Percentiles rank a stretch among this genome's conserved stretches.
Evolutionary conservation across 768 basidiomycete genomes (phyloP).

Genomic region (Dioszegia aurantiaca): DNA sequence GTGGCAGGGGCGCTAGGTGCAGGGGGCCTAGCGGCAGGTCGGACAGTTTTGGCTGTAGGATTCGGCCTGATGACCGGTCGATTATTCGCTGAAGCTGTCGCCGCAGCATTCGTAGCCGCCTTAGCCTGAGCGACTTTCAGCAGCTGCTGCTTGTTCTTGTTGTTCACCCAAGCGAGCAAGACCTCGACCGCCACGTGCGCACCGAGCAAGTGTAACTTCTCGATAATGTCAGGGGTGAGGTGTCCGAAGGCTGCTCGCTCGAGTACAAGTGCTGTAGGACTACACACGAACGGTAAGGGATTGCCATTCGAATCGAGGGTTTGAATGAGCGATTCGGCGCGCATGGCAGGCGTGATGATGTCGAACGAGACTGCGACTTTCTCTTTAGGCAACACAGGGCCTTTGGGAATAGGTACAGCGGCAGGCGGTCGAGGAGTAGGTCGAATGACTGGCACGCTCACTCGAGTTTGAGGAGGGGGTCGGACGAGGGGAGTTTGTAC

Average conservation of each 20-base stretch:
- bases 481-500: neutral
- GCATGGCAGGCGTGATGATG: conserved; percentile 38
- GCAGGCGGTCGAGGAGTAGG: conserved; percentile 14
- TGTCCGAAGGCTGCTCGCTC: conserved; percentile 43
- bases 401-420: conserved; percentile 17
- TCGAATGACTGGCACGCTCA: neutral
- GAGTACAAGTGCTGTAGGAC: conserved; percentile 35
- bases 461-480: conserved; percentile 11
- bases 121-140: conserved; percentile 25
- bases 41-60: neutral
- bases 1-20: neutral
- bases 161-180: conserved; percentile 42
- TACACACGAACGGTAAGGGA: conserved; percentile 43
- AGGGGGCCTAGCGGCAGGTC: conserved; percentile 7
- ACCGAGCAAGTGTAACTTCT: conserved; percentile 37
- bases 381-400: conserved; percentile 26
- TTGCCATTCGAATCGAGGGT: conserved; percentile 36
- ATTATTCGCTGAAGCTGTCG: neutral
- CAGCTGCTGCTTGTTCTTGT: conserved; percentile 37
- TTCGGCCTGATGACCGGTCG: conserved; percentile 5
- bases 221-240: conserved; percentile 36
- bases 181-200: conserved; percentile 43
- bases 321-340: conserved; percentile 31
- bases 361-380: conserved; percentile 42
- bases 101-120: neutral